Conservation (phyloP, 768 basidiomycete genomes). For the Pleurotus tuber-regium region DNA sequence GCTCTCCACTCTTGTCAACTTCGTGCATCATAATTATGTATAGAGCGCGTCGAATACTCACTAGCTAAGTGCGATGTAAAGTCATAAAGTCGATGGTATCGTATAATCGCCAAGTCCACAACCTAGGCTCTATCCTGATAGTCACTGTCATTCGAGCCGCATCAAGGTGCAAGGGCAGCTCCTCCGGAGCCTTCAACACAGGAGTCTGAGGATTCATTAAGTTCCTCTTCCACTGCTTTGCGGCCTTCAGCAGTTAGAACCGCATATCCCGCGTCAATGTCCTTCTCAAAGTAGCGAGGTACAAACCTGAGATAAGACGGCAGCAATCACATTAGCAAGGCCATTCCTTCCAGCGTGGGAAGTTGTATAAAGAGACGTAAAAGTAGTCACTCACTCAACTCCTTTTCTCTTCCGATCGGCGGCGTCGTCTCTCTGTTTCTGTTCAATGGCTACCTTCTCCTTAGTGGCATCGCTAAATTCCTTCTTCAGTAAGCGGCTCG, state of each 20-base stretch:
- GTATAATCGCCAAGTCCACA: constrained; percentile 2
- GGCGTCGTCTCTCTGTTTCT: constrained; percentile 86
- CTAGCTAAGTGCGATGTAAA: constrained; percentile 6
- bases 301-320: constrained; percentile 49
- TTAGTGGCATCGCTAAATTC: constrained; percentile 90
- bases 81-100: neutral
- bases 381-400: constrained; percentile 57
- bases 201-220: constrained; percentile 36
- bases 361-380: constrained; percentile 9
- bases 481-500: constrained; percentile 70
- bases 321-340: constrained; percentile 1
- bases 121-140: neutral
- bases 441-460: constrained; percentile 90
- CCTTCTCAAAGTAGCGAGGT: constrained; percentile 73
- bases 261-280: constrained; percentile 65
- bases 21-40: neutral
- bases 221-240: constrained; percentile 73
- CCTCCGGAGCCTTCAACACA: constrained; percentile 26
- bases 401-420: constrained; percentile 84
- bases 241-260: constrained; percentile 65
- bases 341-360: neutral
- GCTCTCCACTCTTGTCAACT: no score
- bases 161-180: constrained; percentile 5
- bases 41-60: neutral
- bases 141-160: neutral